Evolutionary conservation across 2,329 filamentous ascomycete species (phyloP), one percentile per base, ranked within the genome.

Genomic region (Chrysoporthe austroafricana): DNA sequence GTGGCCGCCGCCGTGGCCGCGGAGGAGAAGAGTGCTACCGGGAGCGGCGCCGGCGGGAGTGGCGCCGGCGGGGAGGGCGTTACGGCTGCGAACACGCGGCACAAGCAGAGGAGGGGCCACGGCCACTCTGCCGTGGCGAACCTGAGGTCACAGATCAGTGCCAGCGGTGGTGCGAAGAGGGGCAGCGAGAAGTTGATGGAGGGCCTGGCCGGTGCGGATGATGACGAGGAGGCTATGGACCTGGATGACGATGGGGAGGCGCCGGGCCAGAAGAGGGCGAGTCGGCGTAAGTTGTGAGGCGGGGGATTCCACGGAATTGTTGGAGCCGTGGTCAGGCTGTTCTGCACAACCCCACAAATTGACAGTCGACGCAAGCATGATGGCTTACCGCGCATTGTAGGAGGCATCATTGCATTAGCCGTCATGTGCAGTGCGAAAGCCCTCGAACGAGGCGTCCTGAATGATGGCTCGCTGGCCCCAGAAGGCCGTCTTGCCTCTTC

Each of bases 191-290:
- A 62, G 66, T 80, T 82, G 72, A 81, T 81, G 66, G 82, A 85
- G 60, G 77, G 79, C 21, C 54, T 68, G 62, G 74, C 81, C 57
- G 79, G 79, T 62, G 75, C 79, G 32, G 77, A 79, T 1, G 80
- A 79, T 0, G 80, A 82, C 4, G 82, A 83, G 42, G 83, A 85
- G 70, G 82, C 79, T 56, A 86, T 88, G 82, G 86, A 88, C 62
- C 73, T 88, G 39, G 87, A 89, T 69, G 78, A 80, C 43, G 79
- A 81, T 59, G 83, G 85, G 13, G 82, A 82, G 5, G 83, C 82
- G 61, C 83, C 85, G 57, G 80, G 76, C 69, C 83, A 81, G 79
- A 86, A 84, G 75, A 79, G 84, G 54, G 79, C 81, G 1, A 85
- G 81, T 71, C 83, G 85, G 69, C 80, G 85, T 66, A 89, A 87